Evolutionary conservation across 2,329 filamentous ascomycete genomes (phyloP), one percentile per base, ranked within the genome.

Genomic region (Colletotrichum eremochloae): DNA sequence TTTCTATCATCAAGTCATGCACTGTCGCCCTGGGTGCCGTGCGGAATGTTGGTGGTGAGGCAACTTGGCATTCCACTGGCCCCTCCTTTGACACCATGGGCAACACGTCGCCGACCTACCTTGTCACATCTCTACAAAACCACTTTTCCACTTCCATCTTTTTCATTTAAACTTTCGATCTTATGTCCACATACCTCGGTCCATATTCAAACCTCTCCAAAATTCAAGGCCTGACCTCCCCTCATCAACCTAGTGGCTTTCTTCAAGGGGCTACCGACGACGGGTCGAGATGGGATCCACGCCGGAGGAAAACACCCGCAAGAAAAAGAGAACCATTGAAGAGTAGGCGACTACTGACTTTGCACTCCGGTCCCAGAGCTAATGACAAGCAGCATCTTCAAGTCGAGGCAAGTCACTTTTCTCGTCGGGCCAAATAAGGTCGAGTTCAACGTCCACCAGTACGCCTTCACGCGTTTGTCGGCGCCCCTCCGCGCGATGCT

Each of bases 391-490:
- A 60, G 57, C 24, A 60, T 44, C 36, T 58, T 58, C 38, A 40
- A 58, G 15, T 58, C 38, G 36, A 58, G 56, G 24, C 56, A 58
- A 8, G 20, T 58, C 12, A 31, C 36, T 14, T 67, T 67, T 20
- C 40, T 67, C 5, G 48, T 67, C 33, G 64, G 64, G 14, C 20
- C 20, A 9, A 15, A 60, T 33, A n/a, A 20, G n/a, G 38, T 50
- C 1, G 24, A 52, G 7, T 67, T 48, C 55, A 5, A 15, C 31
- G 8, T 68, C 14, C 60, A 68, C 12, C 31, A 68, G 11, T 24
- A 29, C 20, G 7, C 60, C 12, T 58, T 68, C 24, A 57, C 18
- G 9, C 33, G 1, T 5, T 42, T 68, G 12, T 64, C 67, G 4
- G 33, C 9, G 14, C 40, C 60, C 15, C 50, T 68, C 5, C 18